phyloP scores from a whole-genome alignment of 2,329 filamentous ascomycete genomes.

The Exophiala sideris region DNA sequence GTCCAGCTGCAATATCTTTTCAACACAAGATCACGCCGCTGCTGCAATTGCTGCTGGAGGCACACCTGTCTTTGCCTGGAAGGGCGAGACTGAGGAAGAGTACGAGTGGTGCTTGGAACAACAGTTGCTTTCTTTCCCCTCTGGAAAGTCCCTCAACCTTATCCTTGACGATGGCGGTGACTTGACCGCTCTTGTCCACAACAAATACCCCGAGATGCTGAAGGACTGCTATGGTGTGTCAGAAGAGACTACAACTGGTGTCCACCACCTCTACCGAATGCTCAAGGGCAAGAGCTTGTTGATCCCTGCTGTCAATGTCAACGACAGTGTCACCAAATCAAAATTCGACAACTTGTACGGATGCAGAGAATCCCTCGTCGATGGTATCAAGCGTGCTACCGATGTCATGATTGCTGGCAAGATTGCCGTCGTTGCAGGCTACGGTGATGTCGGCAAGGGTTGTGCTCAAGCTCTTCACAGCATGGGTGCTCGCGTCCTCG shows the following conservation, averaged over 20 bases:
- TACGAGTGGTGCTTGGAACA: slow-evolving; percentile 99
- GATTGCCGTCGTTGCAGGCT: slow-evolving; percentile 95
- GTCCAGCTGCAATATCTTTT: slow-evolving; percentile 99
- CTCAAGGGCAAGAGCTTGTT: slow-evolving; percentile 86
- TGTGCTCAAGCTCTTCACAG: slow-evolving; percentile 92
- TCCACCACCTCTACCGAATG: slow-evolving; percentile 99
- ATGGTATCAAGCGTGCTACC: slow-evolving; percentile 99
- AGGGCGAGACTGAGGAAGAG: slow-evolving; percentile 98
- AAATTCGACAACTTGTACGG: slow-evolving; percentile 99
- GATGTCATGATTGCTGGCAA: slow-evolving; percentile 99
- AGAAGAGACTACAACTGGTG: slow-evolving; percentile 99
- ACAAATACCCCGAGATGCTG: slow-evolving; percentile 97
- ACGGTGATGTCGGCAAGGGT: slow-evolving; percentile 98
- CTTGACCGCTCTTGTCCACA: slow-evolving; percentile 91
- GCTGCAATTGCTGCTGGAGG: slow-evolving; percentile 93
- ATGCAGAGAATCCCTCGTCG: slow-evolving; percentile 96
- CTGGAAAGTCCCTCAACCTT: slow-evolving; percentile 92
- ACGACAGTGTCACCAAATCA: slow-evolving; percentile 99
- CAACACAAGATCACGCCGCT: slow-evolving; percentile 96
- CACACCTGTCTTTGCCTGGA: slow-evolving; percentile 81
- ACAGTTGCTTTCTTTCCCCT: slow-evolving; percentile 95
- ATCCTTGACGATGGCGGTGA: slow-evolving; percentile 99
- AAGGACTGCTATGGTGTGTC: slow-evolving; percentile 98
- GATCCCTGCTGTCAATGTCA: slow-evolving; percentile 97
- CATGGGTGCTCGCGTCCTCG: slow-evolving; percentile 94